Conservation (phyloP, 2,329 filamentous ascomycete species). For the Sarocladium brachiariae region DNA sequence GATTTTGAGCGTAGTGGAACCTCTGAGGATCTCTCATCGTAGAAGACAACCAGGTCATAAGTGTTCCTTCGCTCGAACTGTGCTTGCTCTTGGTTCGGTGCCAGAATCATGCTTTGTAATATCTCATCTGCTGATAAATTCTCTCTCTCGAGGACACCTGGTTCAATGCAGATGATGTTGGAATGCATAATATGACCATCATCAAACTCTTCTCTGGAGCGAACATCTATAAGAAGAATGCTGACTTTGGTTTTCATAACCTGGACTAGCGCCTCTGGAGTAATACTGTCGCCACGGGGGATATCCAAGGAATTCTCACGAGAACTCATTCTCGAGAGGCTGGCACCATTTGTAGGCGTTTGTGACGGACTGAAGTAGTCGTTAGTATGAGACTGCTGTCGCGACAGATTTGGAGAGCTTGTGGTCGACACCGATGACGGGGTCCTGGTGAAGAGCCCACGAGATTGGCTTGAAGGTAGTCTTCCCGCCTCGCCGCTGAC, state of each 20-base stretch:
- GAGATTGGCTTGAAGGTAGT: conserved; percentile 57
- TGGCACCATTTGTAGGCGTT: conserved; percentile 16
- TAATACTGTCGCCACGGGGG: conserved; percentile 52
- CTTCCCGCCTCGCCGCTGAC: conserved; percentile 58
- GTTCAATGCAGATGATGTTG: conserved; percentile 84
- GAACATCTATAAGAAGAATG: conserved; percentile 80
- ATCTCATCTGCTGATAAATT: conserved; percentile 57
- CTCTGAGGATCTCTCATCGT: conserved; percentile 62
- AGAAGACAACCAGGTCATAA: conserved; percentile 85
- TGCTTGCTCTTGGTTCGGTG: conserved; percentile 65
- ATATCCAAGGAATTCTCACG: conserved; percentile 30
- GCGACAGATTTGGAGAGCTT: conserved; percentile 21
- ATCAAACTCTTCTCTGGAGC: conserved; percentile 73
- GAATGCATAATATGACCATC: conserved; percentile 81
- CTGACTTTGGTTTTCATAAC: conserved; percentile 54
- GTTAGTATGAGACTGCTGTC: conserved; percentile 19
- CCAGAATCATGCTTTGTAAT: conserved; percentile 62
- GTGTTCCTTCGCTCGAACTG: conserved; percentile 66
- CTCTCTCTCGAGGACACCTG: conserved; percentile 61
- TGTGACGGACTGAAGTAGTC: conserved; percentile 26
- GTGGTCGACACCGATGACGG: conserved; percentile 41
- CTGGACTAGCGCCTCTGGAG: conserved; percentile 62
- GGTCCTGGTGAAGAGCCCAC: conserved; percentile 55
- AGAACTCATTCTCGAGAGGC: background rate
- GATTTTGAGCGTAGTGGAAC: conserved; percentile 33